These are phyloP conservation scores for Camillea tinctor DNA, from an alignment of 2,329 filamentous ascomycete genomes.

Conservation along the genomic window DNA sequence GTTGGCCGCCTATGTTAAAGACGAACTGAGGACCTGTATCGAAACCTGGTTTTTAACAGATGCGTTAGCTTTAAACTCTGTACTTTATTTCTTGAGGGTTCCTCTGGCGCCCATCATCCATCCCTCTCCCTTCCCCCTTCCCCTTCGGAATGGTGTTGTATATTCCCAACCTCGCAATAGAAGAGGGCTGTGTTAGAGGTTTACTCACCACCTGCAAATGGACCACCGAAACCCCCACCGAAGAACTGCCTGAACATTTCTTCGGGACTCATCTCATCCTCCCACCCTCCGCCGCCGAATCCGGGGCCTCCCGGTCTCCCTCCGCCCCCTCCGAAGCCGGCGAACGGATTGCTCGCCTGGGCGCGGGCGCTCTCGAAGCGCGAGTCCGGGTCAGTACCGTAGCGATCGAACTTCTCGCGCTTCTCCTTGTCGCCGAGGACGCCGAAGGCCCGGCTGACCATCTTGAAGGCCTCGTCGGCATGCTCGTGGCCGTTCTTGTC, in stretches of 20 bases:
- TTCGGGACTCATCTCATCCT: constrained; percentile 92
- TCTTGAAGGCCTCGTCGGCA: constrained; percentile 97
- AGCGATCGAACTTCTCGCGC: constrained; percentile 82
- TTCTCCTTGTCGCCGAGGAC: constrained; percentile 92
- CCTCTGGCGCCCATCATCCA: too few relatives aligned
- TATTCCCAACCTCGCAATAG: not conserved
- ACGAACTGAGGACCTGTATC: constrained; percentile 84
- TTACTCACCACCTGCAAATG: constrained; percentile 62
- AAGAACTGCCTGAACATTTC: constrained; percentile 98
- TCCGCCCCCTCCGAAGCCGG: constrained; percentile 40
- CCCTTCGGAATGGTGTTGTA: not conserved
- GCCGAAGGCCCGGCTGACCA: constrained; percentile 92
- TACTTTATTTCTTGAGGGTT: too few relatives aligned
- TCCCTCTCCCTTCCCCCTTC: too few relatives aligned
- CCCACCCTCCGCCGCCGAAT: constrained; percentile 63
- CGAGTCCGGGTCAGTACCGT: constrained; percentile 88
- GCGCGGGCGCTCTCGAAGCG: constrained; percentile 68
- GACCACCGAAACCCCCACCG: constrained; percentile 67
- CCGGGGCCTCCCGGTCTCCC: constrained; percentile 39
- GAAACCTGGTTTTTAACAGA: constrained; percentile 48
- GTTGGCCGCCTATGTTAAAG: constrained; percentile 90
- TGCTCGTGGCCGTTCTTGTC: constrained; percentile 98
- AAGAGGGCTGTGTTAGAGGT: not conserved
- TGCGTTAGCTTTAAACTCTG: constrained; percentile 1
- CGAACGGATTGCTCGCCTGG: constrained; percentile 43